Conservation (phyloP, 1,284 basidiomycete species). For the Schizopora paradoxa region DNA sequence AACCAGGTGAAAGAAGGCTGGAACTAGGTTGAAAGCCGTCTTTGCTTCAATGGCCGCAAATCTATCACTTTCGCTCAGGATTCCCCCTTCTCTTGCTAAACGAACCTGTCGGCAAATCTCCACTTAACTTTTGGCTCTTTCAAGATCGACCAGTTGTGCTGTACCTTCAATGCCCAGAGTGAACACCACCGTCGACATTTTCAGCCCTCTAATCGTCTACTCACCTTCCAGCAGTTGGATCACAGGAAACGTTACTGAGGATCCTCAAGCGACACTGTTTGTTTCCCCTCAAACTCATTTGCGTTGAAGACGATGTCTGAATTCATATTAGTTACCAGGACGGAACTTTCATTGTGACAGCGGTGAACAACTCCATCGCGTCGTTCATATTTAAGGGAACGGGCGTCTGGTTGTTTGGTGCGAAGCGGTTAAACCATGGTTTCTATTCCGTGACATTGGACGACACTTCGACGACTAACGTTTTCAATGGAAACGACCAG, state of each 20-base stretch:
- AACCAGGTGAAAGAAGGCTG: too few species aligned
- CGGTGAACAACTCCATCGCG: slow-evolving; percentile 24
- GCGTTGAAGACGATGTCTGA: background rate
- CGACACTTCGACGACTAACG: background rate
- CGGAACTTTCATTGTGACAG: slow-evolving; percentile 30
- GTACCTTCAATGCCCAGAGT: slow-evolving; percentile 34
- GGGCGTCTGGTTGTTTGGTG: slow-evolving; percentile 30
- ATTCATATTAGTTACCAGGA: slow-evolving; percentile 28
- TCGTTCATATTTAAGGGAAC: slow-evolving; percentile 33
- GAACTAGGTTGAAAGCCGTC: too few species aligned
- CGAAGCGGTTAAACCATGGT: slow-evolving; percentile 30
- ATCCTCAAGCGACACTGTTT: slow-evolving; percentile 23
- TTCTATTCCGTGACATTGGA: slow-evolving; percentile 18
- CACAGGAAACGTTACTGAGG: slow-evolving; percentile 24
- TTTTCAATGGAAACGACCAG: too few species aligned
- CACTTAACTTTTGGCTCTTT: too few species aligned
- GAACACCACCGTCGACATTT: slow-evolving; percentile 36
- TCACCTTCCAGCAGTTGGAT: slow-evolving; percentile 27
- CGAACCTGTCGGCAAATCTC: too few species aligned
- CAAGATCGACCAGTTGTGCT: too few species aligned
- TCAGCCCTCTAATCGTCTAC: slow-evolving; percentile 35
- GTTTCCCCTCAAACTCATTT: slow-evolving; percentile 3
- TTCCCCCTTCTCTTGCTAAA: too few species aligned
- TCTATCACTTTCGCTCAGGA: too few species aligned
- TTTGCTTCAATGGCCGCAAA: too few species aligned